A percentile compares a stretch with the other conserved stretches of the same genome.
These are phyloP conservation scores for Pleurotus platypus DNA, from an alignment of 768 basidiomycete species.

Conservation along the genomic window DNA sequence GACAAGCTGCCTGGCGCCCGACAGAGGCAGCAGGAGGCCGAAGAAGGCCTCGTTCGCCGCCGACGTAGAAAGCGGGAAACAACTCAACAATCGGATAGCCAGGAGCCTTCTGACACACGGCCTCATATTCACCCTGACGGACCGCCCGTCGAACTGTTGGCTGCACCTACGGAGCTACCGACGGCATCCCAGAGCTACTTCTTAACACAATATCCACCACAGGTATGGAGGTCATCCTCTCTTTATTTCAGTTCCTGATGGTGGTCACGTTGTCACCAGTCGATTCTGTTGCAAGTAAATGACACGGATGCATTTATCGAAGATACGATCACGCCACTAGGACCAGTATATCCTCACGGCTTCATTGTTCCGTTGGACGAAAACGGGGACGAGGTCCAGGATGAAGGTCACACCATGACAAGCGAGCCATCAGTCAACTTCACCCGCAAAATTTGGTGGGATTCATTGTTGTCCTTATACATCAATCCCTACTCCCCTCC, in stretches of 20 bases:
- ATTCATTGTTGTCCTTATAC: conserved; percentile 60
- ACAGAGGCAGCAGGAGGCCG: conserved; percentile 36
- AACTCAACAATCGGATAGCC: too few species aligned
- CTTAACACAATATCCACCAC: too few species aligned
- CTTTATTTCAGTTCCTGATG: too few species aligned
- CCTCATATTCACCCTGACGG: too few species aligned
- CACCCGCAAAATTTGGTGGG: conserved; percentile 78
- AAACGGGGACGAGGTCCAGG: conserved; percentile 8
- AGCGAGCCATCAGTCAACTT: conserved; percentile 64
- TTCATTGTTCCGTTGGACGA: conserved; percentile 17
- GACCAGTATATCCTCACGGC: conserved; percentile 7
- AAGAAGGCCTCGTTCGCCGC: conserved; percentile 22
- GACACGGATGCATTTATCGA: too few species aligned
- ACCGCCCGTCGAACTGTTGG: too few species aligned
- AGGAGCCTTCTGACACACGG: too few species aligned
- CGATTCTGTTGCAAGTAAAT: too few species aligned
- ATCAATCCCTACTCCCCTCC: conserved; percentile 27
- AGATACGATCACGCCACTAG: background rate
- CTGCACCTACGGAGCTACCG: too few species aligned
- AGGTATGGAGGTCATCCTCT: too few species aligned
- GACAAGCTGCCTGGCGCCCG: conserved; percentile 80
- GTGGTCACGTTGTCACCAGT: too few species aligned
- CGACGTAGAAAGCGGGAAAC: conserved; percentile 29
- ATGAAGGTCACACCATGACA: conserved; percentile 28
- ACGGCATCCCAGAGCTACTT: too few species aligned